Evolutionary conservation across 2,329 filamentous ascomycete species (phyloP).

Genomic region (Biscogniauxia marginata): DNA sequence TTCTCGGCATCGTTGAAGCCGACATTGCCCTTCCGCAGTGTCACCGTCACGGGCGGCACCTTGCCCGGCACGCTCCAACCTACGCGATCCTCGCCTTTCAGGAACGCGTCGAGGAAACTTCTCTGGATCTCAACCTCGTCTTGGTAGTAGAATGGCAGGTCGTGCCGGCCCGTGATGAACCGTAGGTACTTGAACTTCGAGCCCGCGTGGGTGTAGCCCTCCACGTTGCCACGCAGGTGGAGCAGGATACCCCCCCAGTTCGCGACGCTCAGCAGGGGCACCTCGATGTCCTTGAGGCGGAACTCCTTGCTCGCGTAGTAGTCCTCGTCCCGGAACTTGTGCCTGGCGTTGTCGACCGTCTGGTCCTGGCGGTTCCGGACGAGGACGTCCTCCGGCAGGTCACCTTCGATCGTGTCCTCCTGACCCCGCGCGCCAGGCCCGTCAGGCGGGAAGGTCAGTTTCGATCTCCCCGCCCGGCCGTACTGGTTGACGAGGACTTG

Average conservation of each 20-base stretch:
- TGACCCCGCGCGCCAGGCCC: conserved; percentile 30
- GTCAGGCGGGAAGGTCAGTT: conserved; percentile 30
- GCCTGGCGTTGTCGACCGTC: conserved; percentile 44
- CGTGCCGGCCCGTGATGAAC: conserved; percentile 68
- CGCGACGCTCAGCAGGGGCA: conserved; percentile 64
- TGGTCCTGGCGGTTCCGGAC: conserved; percentile 48
- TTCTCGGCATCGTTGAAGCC: conserved; percentile 63
- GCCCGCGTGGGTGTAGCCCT: conserved; percentile 62
- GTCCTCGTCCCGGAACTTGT: conserved; percentile 59
- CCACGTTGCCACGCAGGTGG: conserved; percentile 67
- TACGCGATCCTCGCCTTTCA: conserved; percentile 62
- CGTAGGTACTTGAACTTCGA: conserved; percentile 68
- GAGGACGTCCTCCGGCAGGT: conserved; percentile 52
- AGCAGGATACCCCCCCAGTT: conserved; percentile 72
- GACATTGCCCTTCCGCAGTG: conserved; percentile 64
- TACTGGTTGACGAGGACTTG: conserved; percentile 70
- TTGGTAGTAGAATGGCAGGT: conserved; percentile 69
- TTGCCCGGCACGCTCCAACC: conserved; percentile 61
- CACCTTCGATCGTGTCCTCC: conserved; percentile 57
- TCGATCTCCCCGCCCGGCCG: conserved; percentile 42
- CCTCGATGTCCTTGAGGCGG: conserved; percentile 62
- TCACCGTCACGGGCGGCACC: conserved; percentile 57
- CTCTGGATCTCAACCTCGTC: conserved; percentile 67
- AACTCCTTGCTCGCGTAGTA: conserved; percentile 68
- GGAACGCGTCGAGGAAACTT: conserved; percentile 68